Evolutionary conservation across 1,284 basidiomycete species (phyloP), one percentile per base, ranked within the genome.

Genomic region (Ceratobasidium theobromae): DNA sequence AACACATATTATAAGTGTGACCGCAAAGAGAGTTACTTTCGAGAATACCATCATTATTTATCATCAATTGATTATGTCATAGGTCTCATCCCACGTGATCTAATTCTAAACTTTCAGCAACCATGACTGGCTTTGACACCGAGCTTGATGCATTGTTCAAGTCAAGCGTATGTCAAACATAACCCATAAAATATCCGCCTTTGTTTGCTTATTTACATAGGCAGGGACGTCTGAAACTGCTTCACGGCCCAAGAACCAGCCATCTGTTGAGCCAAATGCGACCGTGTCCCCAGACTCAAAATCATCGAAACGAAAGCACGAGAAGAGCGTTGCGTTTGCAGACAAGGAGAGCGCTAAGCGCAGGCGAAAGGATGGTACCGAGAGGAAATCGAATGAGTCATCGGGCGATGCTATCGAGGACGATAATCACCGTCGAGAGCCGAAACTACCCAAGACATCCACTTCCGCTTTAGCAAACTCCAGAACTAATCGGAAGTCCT

Each of bases 131-230:
- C 32, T 58, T 72, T 49, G 75, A 77, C 64, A 41, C 72, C 1
- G 75, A 74, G 23, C 71, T 79, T 45, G 76, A 77, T 67, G 75
- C 73, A 67, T 53, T 79, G 21, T 79, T 79, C 72, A 73, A 74
- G 33, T 75, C 76, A 57, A 74, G 74, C 41, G 78, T 79, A 60
- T 71, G 78, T 74, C 12, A 4, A 5, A 12, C n/a, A 23, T 14
- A 6, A 12, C 28, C n/a, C 23, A 18, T 33, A n/a, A 21, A 18
- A n/a, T 40, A n/a, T n/a, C n/a, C n/a, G n/a, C n/a, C n/a, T n/a
- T n/a, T n/a, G n/a, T n/a, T n/a, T n/a, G n/a, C n/a, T n/a, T n/a
- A n/a, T n/a, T n/a, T n/a, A n/a, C n/a, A n/a, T 30, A 65, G 60
- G 54, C 48, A 58, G 53, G 35, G 54, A 48, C 66, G 51, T 21